phyloP scores from a whole-genome alignment of 1,139 yeast species.

The Hansenula lynferdii region DNA sequence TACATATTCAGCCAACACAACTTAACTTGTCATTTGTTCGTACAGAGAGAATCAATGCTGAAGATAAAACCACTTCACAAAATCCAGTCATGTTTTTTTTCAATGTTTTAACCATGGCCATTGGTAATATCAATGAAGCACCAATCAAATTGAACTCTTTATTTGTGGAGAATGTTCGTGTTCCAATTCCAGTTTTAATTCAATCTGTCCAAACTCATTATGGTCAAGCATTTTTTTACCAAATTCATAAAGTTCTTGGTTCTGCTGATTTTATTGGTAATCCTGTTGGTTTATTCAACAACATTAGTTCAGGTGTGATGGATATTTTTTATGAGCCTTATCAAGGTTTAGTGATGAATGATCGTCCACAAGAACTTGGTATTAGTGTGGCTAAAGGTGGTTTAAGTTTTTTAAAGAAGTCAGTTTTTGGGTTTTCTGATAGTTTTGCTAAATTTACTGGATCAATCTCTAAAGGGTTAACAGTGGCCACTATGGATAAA shows the following conservation, averaged over 20 bases:
- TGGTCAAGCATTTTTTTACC: constrained; percentile 88
- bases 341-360: constrained; percentile 90
- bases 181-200: constrained; percentile 69
- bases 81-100: constrained; percentile 70
- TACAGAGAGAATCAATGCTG: constrained; percentile 72
- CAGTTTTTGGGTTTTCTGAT: constrained; percentile 93
- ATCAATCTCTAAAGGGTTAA: constrained; percentile 88
- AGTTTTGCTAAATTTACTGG: constrained; percentile 92
- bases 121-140: constrained; percentile 96
- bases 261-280: constrained; percentile 96
- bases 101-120: constrained; percentile 91
- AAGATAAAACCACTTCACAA: constrained; percentile 50
- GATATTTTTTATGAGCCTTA: constrained; percentile 98
- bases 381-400: constrained; percentile 97
- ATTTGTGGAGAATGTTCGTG: constrained; percentile 82
- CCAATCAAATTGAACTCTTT: constrained; percentile 88
- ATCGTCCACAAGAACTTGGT: constrained; percentile 93
- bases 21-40: constrained; percentile 88
- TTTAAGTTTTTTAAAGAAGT: constrained; percentile 85
- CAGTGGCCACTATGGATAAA: constrained; percentile 85
- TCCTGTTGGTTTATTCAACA: constrained; percentile 94
- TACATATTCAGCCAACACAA: constrained; percentile 89
- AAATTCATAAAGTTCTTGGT: constrained; percentile 88
- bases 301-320: constrained; percentile 89
- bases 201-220: constrained; percentile 81